Conservation (phyloP, 768 basidiomycete genomes). For the Boletellus sp. region DNA sequence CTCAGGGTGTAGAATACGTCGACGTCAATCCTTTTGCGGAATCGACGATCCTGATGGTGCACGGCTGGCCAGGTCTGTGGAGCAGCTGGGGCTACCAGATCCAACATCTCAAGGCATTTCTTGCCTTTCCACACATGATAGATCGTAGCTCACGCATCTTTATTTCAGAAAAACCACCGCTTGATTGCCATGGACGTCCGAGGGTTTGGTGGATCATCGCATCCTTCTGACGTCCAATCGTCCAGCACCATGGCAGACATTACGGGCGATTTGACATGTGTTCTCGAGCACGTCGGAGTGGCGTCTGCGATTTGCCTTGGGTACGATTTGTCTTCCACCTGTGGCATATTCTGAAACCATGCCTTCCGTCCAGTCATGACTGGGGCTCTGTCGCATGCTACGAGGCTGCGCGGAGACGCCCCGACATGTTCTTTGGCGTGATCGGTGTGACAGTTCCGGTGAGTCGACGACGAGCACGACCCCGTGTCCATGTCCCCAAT, state of each 20-base stretch:
- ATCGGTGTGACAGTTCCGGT: slow-evolving; percentile 62
- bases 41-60: slow-evolving; percentile 60
- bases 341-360: not conserved
- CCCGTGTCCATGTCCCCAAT: not conserved
- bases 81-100: slow-evolving; percentile 73
- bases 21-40: slow-evolving; percentile 55
- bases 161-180: slow-evolving; percentile 53
- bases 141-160: not conserved
- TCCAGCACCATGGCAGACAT: slow-evolving; percentile 61
- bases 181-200: slow-evolving; percentile 62
- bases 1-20: slow-evolving; percentile 48
- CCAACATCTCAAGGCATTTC: slow-evolving; percentile 52
- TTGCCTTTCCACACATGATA: too few relatives aligned
- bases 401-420: slow-evolving; percentile 64
- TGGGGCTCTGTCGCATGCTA: slow-evolving; percentile 71
- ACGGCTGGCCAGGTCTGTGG: slow-evolving; percentile 81
- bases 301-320: slow-evolving; percentile 57
- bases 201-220: slow-evolving; percentile 66
- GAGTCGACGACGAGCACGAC: slow-evolving; percentile 12
- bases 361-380: slow-evolving; percentile 53
- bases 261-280: slow-evolving; percentile 59
- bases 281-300: slow-evolving; percentile 51
- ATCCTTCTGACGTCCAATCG: slow-evolving; percentile 57
- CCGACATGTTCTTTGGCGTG: slow-evolving; percentile 59
- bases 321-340: slow-evolving; percentile 31